These are phyloP conservation scores for Pseudogymnoascus sp. DNA, from an alignment of 2,329 filamentous ascomycete genomes.

Conservation along the genomic window DNA sequence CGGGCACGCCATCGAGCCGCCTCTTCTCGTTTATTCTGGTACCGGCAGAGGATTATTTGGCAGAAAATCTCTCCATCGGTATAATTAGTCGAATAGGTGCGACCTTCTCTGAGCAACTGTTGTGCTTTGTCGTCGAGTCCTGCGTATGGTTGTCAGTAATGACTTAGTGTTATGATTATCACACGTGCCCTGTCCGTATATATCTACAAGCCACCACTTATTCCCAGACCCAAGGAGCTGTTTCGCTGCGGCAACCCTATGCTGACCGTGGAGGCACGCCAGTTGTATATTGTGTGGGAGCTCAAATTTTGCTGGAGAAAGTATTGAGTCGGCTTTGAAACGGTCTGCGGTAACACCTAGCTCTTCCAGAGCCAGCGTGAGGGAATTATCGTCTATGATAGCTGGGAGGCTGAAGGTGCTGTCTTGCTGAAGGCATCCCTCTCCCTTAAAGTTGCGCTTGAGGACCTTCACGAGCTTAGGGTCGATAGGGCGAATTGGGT, in stretches of 20 bases:
- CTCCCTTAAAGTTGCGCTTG: background rate
- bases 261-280: background rate
- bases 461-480: background rate
- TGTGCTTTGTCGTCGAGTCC: background rate
- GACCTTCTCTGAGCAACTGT: background rate
- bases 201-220: background rate
- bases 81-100: background rate
- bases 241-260: background rate
- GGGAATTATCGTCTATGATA: background rate
- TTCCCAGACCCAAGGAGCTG: background rate
- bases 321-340: background rate
- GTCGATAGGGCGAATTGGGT: background rate
- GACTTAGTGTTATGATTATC: background rate
- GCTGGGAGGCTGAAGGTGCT: background rate
- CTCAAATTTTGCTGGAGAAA: background rate
- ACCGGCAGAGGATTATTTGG: background rate
- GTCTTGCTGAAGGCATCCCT: background rate
- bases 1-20: background rate
- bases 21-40: background rate
- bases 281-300: background rate
- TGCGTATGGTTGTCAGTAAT: background rate
- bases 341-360: background rate
- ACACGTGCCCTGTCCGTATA: background rate
- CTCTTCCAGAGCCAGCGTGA: background rate
- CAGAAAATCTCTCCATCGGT: background rate